A percentile compares a stretch with the other conserved stretches of the same genome.
Conservation (phyloP, 2,329 filamentous ascomycete genomes). For the Cladosporium halotolerans region DNA sequence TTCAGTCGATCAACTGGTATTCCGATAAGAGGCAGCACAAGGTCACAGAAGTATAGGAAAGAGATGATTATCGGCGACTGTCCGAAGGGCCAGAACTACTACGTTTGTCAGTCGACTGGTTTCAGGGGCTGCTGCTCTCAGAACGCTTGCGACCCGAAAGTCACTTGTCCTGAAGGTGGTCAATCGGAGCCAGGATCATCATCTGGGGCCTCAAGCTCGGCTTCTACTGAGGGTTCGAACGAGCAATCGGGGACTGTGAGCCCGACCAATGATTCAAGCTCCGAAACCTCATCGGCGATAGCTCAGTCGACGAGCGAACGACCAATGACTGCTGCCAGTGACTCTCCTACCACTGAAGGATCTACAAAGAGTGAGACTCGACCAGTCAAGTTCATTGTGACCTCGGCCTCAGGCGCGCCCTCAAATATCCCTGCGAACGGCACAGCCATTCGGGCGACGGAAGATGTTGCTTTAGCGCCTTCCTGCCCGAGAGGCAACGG, state of each 20-base stretch:
- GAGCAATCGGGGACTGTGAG: not conserved
- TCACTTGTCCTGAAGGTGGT: conserved; percentile 16
- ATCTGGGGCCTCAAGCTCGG: not conserved
- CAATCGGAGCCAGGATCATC: not conserved
- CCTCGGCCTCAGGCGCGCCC: not conserved
- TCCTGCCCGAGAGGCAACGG: conserved; percentile 22
- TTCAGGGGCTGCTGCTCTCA: conserved; percentile 24
- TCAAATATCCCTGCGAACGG: not conserved
- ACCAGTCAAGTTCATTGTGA: conserved; percentile 5
- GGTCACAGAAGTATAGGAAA: conserved; percentile 9
- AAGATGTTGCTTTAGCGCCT: conserved; percentile 12
- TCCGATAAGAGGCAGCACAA: conserved; percentile 2
- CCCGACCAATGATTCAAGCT: not conserved
- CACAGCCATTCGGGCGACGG: not conserved
- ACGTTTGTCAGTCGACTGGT: conserved; percentile 13
- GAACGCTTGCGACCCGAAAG: conserved; percentile 20
- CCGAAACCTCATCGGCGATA: not conserved
- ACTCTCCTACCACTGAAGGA: conserved; percentile 15
- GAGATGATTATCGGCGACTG: conserved; percentile 1
- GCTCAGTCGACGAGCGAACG: not conserved
- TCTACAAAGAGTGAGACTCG: conserved; percentile 13
- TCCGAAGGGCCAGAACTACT: conserved; percentile 5
- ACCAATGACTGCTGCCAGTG: conserved; percentile 11
- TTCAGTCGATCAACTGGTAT: not conserved
- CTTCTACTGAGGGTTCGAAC: not conserved